Base-by-base conservation (phyloP, 257 asterid species). In the Solanum etuberosum region DNA sequence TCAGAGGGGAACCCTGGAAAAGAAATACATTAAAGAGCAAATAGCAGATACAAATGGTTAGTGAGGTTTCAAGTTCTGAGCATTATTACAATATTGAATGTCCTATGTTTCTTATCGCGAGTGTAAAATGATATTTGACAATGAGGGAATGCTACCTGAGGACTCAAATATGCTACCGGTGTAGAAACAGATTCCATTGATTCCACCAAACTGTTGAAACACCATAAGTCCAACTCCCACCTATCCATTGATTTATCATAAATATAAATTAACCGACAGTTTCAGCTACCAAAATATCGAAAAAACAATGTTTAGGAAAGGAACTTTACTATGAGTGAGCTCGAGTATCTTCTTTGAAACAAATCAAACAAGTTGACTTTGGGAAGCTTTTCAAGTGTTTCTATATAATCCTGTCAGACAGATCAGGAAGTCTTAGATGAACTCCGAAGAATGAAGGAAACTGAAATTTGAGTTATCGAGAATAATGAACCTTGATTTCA, bases 151-250 rank as follows among this genome's bases (percentile, higher is more conserved):
- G n/a, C 59, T 89, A 93, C 98, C 99, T 68, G 99, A 71, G 31
- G 97, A 86, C 90, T 95, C 98, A 86, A 97, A 97, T 87, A 97
- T 95, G 73, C 99, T 95, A 91, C 98, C 94, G 18, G 97, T 92
- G 90, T 97, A 97, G 93, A 95, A 97, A 89, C 96, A 92, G 42
- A 97, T 63, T 88, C 99, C 99, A 89, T 95, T 97, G 85, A 95
- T 97, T 85, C 99, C 99, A 83, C 99, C 99, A 86, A 97, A 92
- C 84, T 97, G 99, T 88, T 97, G 99, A 89, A 93, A 92, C 54
- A 95, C 95, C 98, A 97, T 97, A 20, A 97, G 96, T 13, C 99
- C 99, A 27, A 97, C 96, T 88, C 98, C 99, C 77, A 96, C 93
- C 98, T 96, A 94, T 16, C 31, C 80, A 86, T 15, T n/a, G n/a